These are phyloP conservation scores for Diospyros kaki DNA, from an alignment of 148 eudicot species.

Conservation along the genomic window DNA sequence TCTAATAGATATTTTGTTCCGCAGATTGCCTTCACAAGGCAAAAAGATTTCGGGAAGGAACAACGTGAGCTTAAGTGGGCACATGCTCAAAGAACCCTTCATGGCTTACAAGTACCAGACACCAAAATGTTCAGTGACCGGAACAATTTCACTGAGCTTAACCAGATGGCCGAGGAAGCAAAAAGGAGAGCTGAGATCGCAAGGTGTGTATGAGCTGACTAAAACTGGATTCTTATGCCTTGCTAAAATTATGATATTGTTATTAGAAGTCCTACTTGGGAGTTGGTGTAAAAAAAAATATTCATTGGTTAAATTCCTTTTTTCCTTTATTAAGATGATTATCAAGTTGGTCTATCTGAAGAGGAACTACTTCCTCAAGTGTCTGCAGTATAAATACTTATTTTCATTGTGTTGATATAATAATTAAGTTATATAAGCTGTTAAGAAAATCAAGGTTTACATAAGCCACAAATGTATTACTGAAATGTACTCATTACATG, in stretches of 20 bases:
- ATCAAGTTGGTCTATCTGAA: background rate
- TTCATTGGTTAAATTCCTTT: background rate
- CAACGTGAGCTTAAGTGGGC: conserved; percentile 94
- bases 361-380: too few relatives aligned
- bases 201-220: conserved; percentile 34
- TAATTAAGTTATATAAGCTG: too few relatives aligned
- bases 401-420: too few relatives aligned
- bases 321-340: background rate
- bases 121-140: conserved; percentile 50
- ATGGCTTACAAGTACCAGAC: conserved; percentile 74
- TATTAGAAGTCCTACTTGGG: background rate
- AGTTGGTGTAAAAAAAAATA: background rate
- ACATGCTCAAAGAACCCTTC: conserved; percentile 92
- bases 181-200: conserved; percentile 88
- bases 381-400: too few relatives aligned
- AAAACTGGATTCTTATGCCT: background rate
- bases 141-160: conserved; percentile 53
- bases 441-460: too few relatives aligned
- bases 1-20: conserved; percentile 8
- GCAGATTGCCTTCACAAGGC: conserved; percentile 88
- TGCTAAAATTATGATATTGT: background rate
- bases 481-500: background rate
- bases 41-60: conserved; percentile 93
- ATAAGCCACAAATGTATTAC: too few relatives aligned
- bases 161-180: conserved; percentile 86